These are phyloP conservation scores for Astrephomene gubernaculifera DNA, from an alignment of 139 green algal species.

Conservation along the genomic window DNA sequence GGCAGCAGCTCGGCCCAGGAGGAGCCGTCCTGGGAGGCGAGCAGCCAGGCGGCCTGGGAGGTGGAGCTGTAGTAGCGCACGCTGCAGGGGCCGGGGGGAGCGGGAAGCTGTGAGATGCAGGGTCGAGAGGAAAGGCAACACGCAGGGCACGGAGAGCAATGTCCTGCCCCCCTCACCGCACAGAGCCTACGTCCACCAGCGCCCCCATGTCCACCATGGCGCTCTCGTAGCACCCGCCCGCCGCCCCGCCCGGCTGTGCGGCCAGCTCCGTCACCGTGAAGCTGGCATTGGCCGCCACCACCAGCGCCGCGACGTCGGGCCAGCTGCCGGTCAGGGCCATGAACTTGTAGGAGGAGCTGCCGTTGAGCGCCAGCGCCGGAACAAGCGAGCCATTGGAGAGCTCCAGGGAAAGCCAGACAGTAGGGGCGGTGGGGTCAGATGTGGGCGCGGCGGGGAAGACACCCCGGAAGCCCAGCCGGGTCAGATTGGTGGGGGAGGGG, in stretches of 20 bases:
- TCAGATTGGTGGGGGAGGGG: background rate
- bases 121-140: too few species aligned
- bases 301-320: background rate
- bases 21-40: background rate
- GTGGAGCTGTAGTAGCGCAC: background rate
- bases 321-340: background rate
- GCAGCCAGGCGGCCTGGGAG: background rate
- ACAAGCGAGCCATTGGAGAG: background rate
- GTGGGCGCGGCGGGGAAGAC: background rate
- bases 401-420: background rate
- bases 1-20: background rate
- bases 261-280: constrained; percentile 16
- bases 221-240: background rate
- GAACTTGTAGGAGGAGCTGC: background rate
- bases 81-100: background rate
- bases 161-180: background rate
- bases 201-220: constrained; percentile 18
- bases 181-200: background rate
- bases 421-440: background rate
- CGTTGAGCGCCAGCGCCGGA: background rate
- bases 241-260: background rate
- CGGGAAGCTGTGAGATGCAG: background rate
- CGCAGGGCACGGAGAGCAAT: background rate
- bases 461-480: constrained; percentile 5
- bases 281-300: background rate